Conservation (phyloP, 2,329 filamentous ascomycete genomes). For the Diaporthe vaccinii region DNA sequence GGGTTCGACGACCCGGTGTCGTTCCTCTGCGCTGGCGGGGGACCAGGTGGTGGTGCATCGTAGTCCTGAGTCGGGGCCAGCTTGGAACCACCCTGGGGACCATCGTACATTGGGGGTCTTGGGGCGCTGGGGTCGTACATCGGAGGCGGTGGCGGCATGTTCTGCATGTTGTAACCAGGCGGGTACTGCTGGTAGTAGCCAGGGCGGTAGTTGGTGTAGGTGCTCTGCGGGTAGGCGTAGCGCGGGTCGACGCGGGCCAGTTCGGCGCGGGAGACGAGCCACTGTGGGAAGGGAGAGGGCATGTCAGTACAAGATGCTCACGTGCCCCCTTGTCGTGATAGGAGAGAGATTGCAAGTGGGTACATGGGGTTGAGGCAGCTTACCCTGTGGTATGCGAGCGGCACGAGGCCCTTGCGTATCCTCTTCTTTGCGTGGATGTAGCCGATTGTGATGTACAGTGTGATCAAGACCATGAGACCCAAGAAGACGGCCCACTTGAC, state of each 20-base stretch:
- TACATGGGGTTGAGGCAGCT: slow-evolving; percentile 43
- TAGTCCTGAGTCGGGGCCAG: slow-evolving; percentile 63
- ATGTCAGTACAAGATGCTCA: background rate
- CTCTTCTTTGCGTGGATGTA: slow-evolving; percentile 78
- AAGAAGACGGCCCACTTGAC: slow-evolving; percentile 81
- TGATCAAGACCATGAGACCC: slow-evolving; percentile 69
- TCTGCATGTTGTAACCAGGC: slow-evolving; percentile 62
- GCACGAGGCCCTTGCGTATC: slow-evolving; percentile 74
- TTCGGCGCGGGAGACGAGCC: slow-evolving; percentile 63
- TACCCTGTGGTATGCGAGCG: slow-evolving; percentile 79
- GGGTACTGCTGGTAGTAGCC: slow-evolving; percentile 49
- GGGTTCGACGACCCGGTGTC: slow-evolving; percentile 43
- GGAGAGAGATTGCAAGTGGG: slow-evolving; percentile 23
- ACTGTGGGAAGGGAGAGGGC: slow-evolving; percentile 53
- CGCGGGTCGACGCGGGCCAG: slow-evolving; percentile 62
- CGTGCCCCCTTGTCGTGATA: background rate
- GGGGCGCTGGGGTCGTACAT: slow-evolving; percentile 68
- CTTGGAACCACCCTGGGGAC: slow-evolving; percentile 65
- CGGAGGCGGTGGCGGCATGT: slow-evolving; percentile 67
- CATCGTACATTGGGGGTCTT: slow-evolving; percentile 68
- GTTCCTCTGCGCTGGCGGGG: slow-evolving; percentile 40
- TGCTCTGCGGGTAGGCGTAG: slow-evolving; percentile 60
- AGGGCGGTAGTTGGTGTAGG: slow-evolving; percentile 53
- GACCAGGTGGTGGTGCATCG: slow-evolving; percentile 14
- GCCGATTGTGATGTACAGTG: slow-evolving; percentile 75